These are phyloP conservation scores for Aureobasidium leucospermi DNA, from an alignment of 2,329 filamentous ascomycete genomes.

Conservation along the genomic window DNA sequence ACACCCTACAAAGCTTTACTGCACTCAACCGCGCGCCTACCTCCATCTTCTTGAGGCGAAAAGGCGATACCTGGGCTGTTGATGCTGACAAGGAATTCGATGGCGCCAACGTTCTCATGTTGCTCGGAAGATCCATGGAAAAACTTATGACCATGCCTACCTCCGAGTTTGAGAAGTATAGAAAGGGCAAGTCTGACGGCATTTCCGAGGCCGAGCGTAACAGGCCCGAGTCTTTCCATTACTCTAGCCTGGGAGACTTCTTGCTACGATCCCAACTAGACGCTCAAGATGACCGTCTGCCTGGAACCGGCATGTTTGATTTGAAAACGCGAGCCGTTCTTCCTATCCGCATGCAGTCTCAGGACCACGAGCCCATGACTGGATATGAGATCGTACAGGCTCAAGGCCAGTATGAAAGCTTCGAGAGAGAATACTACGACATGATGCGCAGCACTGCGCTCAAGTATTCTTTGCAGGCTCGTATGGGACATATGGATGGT, in stretches of 20 bases:
- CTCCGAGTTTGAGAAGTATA: slow-evolving; percentile 78
- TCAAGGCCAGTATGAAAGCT: slow-evolving; percentile 79
- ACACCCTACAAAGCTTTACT: slow-evolving; percentile 57
- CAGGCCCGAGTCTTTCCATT: slow-evolving; percentile 75
- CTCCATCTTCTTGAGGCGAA: slow-evolving; percentile 74
- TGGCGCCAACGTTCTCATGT: slow-evolving; percentile 74
- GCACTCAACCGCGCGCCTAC: slow-evolving; percentile 63
- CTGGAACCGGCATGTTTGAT: slow-evolving; percentile 90
- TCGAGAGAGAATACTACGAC: slow-evolving; percentile 91
- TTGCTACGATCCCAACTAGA: slow-evolving; percentile 94
- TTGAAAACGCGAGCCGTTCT: slow-evolving; percentile 91
- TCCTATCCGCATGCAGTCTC: slow-evolving; percentile 80
- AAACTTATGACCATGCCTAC: slow-evolving; percentile 81
- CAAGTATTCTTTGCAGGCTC: slow-evolving; percentile 93
- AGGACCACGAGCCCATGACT: slow-evolving; percentile 62
- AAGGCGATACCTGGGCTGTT: slow-evolving; percentile 83
- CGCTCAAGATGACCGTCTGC: slow-evolving; percentile 75
- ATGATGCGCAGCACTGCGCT: slow-evolving; percentile 93
- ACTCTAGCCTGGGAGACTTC: slow-evolving; percentile 77
- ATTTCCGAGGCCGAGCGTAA: slow-evolving; percentile 65
- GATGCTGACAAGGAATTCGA: slow-evolving; percentile 94
- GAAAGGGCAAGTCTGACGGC: slow-evolving; percentile 58
- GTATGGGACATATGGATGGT: slow-evolving; percentile 97
- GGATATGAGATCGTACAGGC: slow-evolving; percentile 79
- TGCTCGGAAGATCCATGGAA: slow-evolving; percentile 93